These are phyloP conservation scores for Schwanniomyces vanrijiae DNA, from an alignment of 805 yeast species.

Conservation along the genomic window DNA sequence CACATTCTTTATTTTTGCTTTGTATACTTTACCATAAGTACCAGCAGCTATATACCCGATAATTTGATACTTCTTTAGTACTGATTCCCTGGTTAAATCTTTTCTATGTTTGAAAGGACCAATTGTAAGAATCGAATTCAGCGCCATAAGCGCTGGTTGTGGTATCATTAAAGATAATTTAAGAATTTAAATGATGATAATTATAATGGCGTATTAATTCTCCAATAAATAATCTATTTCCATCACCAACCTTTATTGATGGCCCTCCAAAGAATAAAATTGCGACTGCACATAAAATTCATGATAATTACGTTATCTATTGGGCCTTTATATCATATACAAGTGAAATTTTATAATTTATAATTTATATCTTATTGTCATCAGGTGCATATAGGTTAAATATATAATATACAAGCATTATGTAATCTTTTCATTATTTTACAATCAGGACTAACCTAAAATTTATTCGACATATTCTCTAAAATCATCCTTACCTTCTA, in stretches of 20 bases:
- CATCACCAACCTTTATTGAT: background rate
- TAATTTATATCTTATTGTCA: background rate
- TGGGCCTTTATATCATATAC: background rate
- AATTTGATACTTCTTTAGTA: conserved; percentile 81
- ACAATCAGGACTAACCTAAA: background rate
- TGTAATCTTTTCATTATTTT: background rate
- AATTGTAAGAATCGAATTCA: conserved; percentile 37
- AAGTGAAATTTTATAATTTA: background rate
- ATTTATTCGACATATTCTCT: conserved; percentile 56
- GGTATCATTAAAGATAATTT: conserved; percentile 24
- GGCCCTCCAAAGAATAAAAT: background rate
- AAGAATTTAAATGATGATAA: background rate
- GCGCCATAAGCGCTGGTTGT: conserved; percentile 39
- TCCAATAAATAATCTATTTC: background rate
- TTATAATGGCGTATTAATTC: background rate
- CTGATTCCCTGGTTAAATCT: conserved; percentile 68
- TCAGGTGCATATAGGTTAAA: background rate
- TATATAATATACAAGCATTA: background rate
- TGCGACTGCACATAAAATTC: background rate
- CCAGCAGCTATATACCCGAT: conserved; percentile 98
- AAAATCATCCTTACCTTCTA: conserved; percentile 77
- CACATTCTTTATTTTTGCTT: conserved; percentile 58
- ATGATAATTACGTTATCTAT: background rate
- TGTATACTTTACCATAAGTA: conserved; percentile 93
- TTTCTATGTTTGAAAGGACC: conserved; percentile 48